A percentile compares a stretch with the other conserved stretches of the same genome.
Conservation (phyloP, 371 early-diverging fungal species). For the Lichtheimia hyalospora region DNA sequence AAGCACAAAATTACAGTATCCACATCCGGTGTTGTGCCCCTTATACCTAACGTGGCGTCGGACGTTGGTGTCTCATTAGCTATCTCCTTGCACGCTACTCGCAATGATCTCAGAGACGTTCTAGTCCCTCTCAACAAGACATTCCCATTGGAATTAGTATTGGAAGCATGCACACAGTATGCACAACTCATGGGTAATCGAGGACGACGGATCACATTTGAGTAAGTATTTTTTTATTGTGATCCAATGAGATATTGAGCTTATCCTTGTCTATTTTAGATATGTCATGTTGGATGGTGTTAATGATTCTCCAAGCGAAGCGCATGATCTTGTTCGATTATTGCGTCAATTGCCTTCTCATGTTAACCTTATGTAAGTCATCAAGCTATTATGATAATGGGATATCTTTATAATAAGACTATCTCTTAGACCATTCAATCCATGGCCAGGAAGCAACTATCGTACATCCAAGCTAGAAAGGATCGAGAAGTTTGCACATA, state of each 20-base stretch:
- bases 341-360: conserved; percentile 71
- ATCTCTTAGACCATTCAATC: conserved; percentile 67
- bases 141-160: conserved; percentile 66
- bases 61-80: conserved; percentile 86
- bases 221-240: conserved; percentile 35
- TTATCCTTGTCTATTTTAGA: conserved; percentile 20
- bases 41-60: conserved; percentile 70
- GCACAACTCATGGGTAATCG: conserved; percentile 44
- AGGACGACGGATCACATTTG: conserved; percentile 71
- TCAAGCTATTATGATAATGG: background rate
- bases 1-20: conserved; percentile 83
- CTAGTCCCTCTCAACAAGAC: conserved; percentile 89
- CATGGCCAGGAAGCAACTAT: conserved; percentile 76
- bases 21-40: conserved; percentile 89
- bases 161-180: conserved; percentile 75
- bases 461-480: conserved; percentile 50
- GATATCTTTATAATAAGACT: background rate
- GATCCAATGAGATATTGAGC: background rate
- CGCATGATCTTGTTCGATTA: conserved; percentile 62
- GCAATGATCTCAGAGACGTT: conserved; percentile 71
- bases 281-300: conserved; percentile 86
- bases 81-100: conserved; percentile 87
- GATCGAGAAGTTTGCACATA: conserved; percentile 52
- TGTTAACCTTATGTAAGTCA: conserved; percentile 78
- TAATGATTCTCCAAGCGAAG: conserved; percentile 75